Evolutionary conservation across 176 grass and related monocot species (phyloP).

Genomic region (Musa beccarii): DNA sequence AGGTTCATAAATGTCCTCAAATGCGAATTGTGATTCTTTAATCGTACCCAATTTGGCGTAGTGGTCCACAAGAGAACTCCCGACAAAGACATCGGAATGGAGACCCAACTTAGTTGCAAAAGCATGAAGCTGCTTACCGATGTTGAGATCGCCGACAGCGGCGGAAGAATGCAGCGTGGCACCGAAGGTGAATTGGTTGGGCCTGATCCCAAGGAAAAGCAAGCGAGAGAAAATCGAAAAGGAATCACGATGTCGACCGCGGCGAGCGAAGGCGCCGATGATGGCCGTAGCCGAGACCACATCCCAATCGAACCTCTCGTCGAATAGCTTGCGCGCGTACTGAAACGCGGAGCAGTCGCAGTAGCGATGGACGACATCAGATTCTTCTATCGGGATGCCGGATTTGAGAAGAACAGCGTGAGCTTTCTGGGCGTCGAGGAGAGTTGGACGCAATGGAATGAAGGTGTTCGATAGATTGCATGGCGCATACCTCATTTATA

Average conservation of each 20-base stretch:
- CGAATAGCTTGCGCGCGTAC: constrained; percentile 32
- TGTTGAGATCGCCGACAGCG: constrained; percentile 25
- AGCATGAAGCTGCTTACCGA: constrained; percentile 62
- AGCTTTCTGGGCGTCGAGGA: constrained; percentile 20
- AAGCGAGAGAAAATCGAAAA: constrained; percentile 40
- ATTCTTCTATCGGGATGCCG: not conserved
- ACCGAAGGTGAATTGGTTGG: constrained; percentile 87
- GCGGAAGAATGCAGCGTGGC: constrained; percentile 50
- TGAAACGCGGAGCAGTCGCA: not conserved
- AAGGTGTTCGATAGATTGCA: not conserved
- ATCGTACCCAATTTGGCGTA: constrained; percentile 65
- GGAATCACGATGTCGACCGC: constrained; percentile 38
- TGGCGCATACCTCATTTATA: not conserved
- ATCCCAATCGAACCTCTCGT: constrained; percentile 51
- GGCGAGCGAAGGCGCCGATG: constrained; percentile 43
- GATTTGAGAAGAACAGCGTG: constrained; percentile 20
- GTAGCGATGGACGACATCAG: not conserved
- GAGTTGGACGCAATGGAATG: not conserved
- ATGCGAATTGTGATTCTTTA: constrained; percentile 38
- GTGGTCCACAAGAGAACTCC: constrained; percentile 66
- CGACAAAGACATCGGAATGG: constrained; percentile 58
- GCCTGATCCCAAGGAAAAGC: constrained; percentile 26
- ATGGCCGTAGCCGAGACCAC: constrained; percentile 49
- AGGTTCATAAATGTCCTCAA: constrained; percentile 43
- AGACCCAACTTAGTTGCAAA: constrained; percentile 56